phyloP scores from a whole-genome alignment of 2,329 filamentous ascomycete genomes.

The Fusarium anthophilum region DNA sequence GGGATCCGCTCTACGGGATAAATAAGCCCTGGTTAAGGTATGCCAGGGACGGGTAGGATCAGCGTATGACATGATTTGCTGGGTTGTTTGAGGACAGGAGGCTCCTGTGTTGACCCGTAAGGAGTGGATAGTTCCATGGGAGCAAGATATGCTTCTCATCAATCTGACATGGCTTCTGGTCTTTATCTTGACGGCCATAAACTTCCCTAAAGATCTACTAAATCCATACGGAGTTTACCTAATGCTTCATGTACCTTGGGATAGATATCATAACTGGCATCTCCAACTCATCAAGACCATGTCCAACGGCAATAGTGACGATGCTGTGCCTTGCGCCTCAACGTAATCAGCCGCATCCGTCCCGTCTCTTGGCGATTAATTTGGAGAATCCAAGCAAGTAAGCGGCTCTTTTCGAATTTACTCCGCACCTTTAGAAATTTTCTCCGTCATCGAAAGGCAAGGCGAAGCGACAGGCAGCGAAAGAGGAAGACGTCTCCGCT shows the following conservation, averaged over 20 bases:
- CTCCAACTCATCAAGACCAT: fast-evolving
- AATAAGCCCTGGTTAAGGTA: neutral
- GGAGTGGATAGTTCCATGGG: neutral
- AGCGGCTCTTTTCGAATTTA: neutral
- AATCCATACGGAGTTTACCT: fast-evolving
- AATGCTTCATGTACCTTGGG: neutral
- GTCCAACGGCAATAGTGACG: neutral
- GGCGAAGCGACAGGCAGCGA: neutral
- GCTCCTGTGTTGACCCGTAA: neutral
- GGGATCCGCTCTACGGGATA: constrained; percentile 8
- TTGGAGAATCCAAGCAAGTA: constrained; percentile 13
- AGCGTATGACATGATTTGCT: constrained; percentile 3
- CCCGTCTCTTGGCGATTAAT: constrained; percentile 12
- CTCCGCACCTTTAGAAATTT: neutral
- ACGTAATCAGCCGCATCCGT: neutral
- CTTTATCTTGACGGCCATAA: neutral
- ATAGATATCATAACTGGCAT: fast-evolving
- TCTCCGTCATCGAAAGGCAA: neutral
- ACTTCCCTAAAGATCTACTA: fast-evolving
- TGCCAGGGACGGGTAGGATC: constrained; percentile 5
- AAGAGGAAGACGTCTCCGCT: neutral
- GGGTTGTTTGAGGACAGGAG: neutral
- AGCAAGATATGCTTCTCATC: neutral
- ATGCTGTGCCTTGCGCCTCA: neutral
- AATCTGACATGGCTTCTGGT: too few relatives aligned